Percentiles rank a stretch among this genome's conserved stretches.
Evolutionary conservation across 1,284 basidiomycete genomes (phyloP).

Genomic region (Malassezia caprae): DNA sequence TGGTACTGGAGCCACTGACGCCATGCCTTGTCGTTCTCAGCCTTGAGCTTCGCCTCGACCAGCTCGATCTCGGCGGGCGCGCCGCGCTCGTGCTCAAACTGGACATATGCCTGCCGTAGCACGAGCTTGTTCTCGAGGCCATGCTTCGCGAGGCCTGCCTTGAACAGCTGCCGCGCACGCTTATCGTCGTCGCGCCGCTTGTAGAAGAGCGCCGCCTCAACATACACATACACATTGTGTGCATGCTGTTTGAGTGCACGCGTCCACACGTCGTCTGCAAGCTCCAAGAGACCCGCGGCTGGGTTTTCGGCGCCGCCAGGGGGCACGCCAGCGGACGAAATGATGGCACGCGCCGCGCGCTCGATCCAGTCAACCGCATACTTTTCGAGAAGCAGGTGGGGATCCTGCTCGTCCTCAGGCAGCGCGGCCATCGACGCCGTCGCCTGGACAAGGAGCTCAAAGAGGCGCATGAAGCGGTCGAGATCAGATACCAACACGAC

Average conservation of each 20-base stretch:
- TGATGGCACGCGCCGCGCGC: conserved; percentile 18
- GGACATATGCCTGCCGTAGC: conserved; percentile 73
- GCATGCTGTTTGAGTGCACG: conserved; percentile 24
- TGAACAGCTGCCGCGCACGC: conserved; percentile 30
- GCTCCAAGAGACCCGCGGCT: conserved; percentile 22
- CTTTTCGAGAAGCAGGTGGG: conserved; percentile 20
- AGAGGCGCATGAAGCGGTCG: conserved; percentile 38
- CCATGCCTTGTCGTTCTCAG: conserved; percentile 55
- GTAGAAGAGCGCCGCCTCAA: conserved; percentile 30
- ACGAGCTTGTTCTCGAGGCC: conserved; percentile 52
- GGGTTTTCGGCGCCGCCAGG: conserved; percentile 21
- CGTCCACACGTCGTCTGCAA: conserved; percentile 38
- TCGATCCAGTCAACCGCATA: conserved; percentile 34
- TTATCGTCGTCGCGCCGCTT: conserved; percentile 21
- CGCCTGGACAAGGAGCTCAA: conserved; percentile 26
- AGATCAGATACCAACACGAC: conserved; percentile 24
- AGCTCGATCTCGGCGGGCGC: conserved; percentile 60
- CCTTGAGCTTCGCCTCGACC: conserved; percentile 50
- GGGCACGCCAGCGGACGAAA: neutral
- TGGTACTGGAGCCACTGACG: conserved; percentile 50
- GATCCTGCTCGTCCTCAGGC: conserved; percentile 17
- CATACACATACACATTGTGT: conserved; percentile 23
- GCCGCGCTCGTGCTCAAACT: conserved; percentile 76
- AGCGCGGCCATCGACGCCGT: conserved; percentile 20
- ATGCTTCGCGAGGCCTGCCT: conserved; percentile 20